Conservation (phyloP, 116 monocot genomes). For the Zostera marina region DNA sequence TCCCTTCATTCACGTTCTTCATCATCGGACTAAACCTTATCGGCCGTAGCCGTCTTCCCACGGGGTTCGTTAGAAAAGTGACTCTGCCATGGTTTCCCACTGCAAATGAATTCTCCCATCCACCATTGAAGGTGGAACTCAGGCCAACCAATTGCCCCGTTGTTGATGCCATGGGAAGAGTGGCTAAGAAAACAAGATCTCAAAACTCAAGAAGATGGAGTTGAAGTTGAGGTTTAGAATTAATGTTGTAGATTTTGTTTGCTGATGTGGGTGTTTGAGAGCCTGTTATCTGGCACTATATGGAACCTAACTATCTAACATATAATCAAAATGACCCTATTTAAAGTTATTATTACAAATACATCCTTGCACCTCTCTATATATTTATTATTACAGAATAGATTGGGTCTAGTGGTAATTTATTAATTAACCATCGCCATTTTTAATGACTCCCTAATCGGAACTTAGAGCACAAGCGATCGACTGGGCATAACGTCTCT, state of each 20-base stretch:
- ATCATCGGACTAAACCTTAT: constrained; percentile 27
- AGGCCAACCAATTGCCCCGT: background rate
- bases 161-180: background rate
- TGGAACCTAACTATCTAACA: too few relatives aligned
- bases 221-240: background rate
- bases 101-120: constrained; percentile 9
- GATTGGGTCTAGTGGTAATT: too few relatives aligned
- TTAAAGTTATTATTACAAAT: too few relatives aligned
- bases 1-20: constrained; percentile 64
- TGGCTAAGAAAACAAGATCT: too few relatives aligned
- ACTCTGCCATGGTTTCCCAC: constrained; percentile 2
- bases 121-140: constrained; percentile 22
- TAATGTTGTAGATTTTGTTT: background rate
- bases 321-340: too few relatives aligned
- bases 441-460: background rate
- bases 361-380: too few relatives aligned
- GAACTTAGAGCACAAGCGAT: background rate
- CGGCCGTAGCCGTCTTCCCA: constrained; percentile 8
- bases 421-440: too few relatives aligned
- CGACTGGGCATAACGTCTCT: constrained; percentile 6
- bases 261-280: background rate
- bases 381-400: too few relatives aligned
- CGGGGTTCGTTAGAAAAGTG: background rate
- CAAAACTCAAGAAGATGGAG: background rate
- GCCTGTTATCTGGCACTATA: too few relatives aligned